Conservation (phyloP, 1,284 basidiomycete species). For the Pseudozyma flocculosa region DNA sequence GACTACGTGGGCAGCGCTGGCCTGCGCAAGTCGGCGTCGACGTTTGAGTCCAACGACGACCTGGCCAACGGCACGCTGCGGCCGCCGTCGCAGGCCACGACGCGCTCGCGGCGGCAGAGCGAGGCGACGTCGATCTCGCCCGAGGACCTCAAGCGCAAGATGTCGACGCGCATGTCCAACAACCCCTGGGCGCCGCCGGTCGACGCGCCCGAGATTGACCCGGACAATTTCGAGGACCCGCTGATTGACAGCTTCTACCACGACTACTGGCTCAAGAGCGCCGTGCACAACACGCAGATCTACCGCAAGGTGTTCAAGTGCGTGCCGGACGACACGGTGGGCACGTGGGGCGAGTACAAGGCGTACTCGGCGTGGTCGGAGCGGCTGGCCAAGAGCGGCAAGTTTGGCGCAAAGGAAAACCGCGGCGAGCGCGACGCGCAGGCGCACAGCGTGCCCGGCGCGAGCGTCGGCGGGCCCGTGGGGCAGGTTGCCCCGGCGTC, state of each 20-base stretch:
- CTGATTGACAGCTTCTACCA: constrained; percentile 46
- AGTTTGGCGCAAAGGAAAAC: constrained; percentile 27
- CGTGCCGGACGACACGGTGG: constrained; percentile 54
- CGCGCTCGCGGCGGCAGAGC: not conserved
- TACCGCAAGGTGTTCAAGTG: constrained; percentile 56
- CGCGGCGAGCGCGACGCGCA: constrained; percentile 18
- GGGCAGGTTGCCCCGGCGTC: constrained; percentile 8
- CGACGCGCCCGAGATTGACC: constrained; percentile 31
- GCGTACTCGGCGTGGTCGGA: constrained; percentile 41
- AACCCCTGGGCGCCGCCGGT: constrained; percentile 37
- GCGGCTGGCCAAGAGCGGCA: constrained; percentile 32
- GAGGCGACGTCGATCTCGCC: not conserved
- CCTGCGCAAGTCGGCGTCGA: not conserved
- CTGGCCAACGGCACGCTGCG: not conserved
- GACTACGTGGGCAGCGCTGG: not conserved
- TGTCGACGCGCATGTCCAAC: constrained; percentile 33
- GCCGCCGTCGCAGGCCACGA: not conserved
- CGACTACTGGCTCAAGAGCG: constrained; percentile 48
- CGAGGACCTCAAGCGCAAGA: constrained; percentile 22
- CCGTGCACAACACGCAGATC: constrained; percentile 54
- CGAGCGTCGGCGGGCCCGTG: constrained; percentile 29
- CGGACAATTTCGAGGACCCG: constrained; percentile 42
- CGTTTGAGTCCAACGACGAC: not conserved
- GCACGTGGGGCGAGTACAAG: constrained; percentile 56
- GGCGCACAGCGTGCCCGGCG: constrained; percentile 29